Evolutionary conservation across 2,329 filamentous ascomycete species (phyloP).

Genomic region (Fusarium guadeloupense): DNA sequence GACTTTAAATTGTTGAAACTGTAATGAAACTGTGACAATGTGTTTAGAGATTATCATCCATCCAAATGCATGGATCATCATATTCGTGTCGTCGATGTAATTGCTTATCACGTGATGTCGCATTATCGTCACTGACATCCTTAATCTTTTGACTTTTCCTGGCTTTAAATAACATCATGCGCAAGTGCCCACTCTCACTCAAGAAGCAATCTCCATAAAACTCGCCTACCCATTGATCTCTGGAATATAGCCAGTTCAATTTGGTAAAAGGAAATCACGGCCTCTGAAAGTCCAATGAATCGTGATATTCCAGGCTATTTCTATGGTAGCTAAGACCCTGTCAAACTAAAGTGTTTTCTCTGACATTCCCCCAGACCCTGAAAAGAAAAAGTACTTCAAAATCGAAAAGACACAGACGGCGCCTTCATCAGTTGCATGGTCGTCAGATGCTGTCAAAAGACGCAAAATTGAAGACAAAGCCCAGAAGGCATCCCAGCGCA

Average conservation of each 20-base stretch:
- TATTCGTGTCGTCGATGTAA: no score
- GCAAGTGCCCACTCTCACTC: no score
- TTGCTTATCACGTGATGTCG: background rate
- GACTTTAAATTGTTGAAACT: background rate
- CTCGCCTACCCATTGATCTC: no score
- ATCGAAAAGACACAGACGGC: slow-evolving; percentile 67
- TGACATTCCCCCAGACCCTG: slow-evolving; percentile 52
- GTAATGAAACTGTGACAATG: no score
- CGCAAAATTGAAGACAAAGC: slow-evolving; percentile 58
- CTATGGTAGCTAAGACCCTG: slow-evolving; percentile 53
- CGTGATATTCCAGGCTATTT: slow-evolving; percentile 63
- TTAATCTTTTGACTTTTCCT: no score
- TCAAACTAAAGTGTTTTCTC: background rate
- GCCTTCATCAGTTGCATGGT: slow-evolving; percentile 61
- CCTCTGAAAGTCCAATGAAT: slow-evolving; percentile 40
- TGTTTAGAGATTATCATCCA: no score
- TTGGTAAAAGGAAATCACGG: background rate
- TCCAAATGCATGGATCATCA: no score
- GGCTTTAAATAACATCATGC: no score
- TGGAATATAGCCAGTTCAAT: no score
- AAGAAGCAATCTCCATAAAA: no score
- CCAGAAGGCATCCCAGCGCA: slow-evolving; percentile 38
- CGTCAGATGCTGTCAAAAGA: slow-evolving; percentile 66
- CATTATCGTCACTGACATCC: no score
- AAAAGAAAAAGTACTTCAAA: slow-evolving; percentile 74